Conservation (phyloP, 768 basidiomycete species). For the Pleurotus salmoneostramineus region DNA sequence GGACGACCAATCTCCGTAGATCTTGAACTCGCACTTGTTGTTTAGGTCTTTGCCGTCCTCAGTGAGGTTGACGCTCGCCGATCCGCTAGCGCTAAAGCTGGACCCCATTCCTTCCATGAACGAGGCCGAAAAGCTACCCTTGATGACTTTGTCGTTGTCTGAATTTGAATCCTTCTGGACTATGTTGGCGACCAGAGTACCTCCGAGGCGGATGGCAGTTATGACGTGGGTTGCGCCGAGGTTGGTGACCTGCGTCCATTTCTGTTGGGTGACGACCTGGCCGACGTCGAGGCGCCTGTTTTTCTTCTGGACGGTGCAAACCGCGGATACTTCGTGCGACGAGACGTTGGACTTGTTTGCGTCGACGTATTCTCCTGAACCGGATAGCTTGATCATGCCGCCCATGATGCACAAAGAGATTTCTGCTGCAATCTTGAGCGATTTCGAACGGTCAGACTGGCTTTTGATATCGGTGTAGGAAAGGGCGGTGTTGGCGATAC, state of each 20-base stretch:
- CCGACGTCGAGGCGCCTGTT: neutral
- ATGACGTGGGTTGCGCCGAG: conserved; percentile 14
- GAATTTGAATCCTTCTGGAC: conserved; percentile 9
- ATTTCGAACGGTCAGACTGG: conserved; percentile 5
- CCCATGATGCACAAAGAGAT: conserved; percentile 4
- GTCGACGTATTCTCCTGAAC: conserved; percentile 3
- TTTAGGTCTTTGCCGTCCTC: neutral
- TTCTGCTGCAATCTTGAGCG: conserved; percentile 2
- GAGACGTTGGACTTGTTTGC: conserved; percentile 2
- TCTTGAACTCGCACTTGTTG: conserved; percentile 5
- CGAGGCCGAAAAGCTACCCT: conserved; percentile 5
- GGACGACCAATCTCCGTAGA: conserved; percentile 6
- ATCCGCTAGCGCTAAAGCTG: neutral
- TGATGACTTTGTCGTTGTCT: conserved; percentile 8
- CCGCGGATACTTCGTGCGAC: conserved; percentile 4
- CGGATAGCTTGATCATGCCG: neutral
- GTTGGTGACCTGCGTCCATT: neutral
- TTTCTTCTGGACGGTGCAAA: conserved; percentile 2
- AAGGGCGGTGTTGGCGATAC: neutral
- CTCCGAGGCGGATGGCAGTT: conserved; percentile 13
- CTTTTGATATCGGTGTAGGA: conserved; percentile 5
- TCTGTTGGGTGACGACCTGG: neutral
- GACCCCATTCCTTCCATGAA: conserved; percentile 6
- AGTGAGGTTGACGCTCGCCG: neutral
- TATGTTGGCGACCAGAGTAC: conserved; percentile 12